phyloP scores from a whole-genome alignment of 2,329 filamentous ascomycete genomes.

The Aspergillus ibericus region DNA sequence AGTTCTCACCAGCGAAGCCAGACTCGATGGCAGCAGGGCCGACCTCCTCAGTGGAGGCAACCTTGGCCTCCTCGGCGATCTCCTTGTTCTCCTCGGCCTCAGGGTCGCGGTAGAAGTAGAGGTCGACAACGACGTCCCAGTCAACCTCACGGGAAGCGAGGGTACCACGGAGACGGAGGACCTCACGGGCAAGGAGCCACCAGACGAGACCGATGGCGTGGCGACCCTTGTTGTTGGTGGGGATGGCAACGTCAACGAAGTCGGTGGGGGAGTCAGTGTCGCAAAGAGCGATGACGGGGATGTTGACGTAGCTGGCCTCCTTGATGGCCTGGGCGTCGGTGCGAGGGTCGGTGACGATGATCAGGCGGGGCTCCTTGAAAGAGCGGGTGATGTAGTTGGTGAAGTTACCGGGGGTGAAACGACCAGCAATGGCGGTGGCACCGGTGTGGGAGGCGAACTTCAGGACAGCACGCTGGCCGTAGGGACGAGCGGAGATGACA shows the following conservation, averaged over 20 bases:
- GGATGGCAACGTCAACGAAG: conserved; percentile 99
- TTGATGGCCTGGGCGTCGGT: conserved; percentile 99
- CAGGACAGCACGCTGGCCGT: conserved; percentile 98
- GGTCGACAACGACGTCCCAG: conserved; percentile 99
- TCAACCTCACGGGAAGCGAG: conserved; percentile 93
- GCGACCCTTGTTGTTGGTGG: conserved; percentile 99
- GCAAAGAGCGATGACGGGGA: conserved; percentile 98
- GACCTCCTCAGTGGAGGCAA: conserved; percentile 79
- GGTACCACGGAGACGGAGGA: conserved; percentile 96
- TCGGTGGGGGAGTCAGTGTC: conserved; percentile 99
- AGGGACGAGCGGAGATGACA: conserved; percentile 99
- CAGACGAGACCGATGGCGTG: conserved; percentile 98
- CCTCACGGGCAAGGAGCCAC: conserved; percentile 99
- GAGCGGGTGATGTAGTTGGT: conserved; percentile 99
- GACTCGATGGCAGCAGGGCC: conserved; percentile 74
- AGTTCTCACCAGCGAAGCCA: conserved; percentile 76
- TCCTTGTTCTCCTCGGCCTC: conserved; percentile 99
- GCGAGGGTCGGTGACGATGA: conserved; percentile 98
- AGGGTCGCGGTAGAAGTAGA: conserved; percentile 99
- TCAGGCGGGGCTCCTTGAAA: conserved; percentile 99
- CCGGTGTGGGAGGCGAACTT: conserved; percentile 99
- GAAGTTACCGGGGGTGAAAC: conserved; percentile 99
- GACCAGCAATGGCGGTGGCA: conserved; percentile 95
- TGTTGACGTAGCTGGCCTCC: conserved; percentile 99
- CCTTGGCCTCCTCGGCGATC: conserved; percentile 76